A percentile compares a stretch with the other conserved stretches of the same genome.
These are phyloP conservation scores for Lolium rigidum DNA, from an alignment of 176 grass and related monocot genomes.

Conservation along the genomic window DNA sequence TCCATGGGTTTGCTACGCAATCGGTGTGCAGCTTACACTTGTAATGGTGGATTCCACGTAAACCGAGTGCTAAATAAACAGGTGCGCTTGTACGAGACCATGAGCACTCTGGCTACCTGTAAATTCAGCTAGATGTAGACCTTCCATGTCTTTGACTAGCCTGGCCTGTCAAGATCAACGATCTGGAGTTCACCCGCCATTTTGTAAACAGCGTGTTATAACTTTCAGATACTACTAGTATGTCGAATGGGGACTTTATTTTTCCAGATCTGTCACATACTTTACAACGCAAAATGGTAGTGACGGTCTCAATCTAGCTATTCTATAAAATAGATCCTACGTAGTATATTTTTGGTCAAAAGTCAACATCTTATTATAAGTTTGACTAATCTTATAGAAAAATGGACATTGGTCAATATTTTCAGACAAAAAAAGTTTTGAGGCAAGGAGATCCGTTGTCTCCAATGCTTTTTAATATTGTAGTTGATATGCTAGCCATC, in stretches of 20 bases:
- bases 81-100: not conserved
- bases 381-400: no score
- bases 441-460: no score
- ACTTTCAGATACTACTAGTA: not conserved
- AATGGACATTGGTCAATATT: no score
- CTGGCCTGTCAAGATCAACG: not conserved
- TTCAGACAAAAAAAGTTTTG: no score
- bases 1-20: not conserved
- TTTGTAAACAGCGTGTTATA: not conserved
- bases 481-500: no score
- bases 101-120: not conserved
- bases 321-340: no score
- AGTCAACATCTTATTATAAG: no score
- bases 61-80: constrained; percentile 38
- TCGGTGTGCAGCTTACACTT: not conserved
- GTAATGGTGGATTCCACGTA: constrained; percentile 46
- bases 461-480: no score
- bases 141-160: not conserved
- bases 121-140: not conserved
- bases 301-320: no score
- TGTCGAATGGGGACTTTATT: not conserved
- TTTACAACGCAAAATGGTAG: no score
- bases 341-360: no score
- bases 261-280: no score
- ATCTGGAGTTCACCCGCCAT: not conserved